Evolutionary conservation across 176 grass and related monocot genomes (phyloP), one percentile per base, ranked within the genome.

Genomic region (Aegilops speltoides): DNA sequence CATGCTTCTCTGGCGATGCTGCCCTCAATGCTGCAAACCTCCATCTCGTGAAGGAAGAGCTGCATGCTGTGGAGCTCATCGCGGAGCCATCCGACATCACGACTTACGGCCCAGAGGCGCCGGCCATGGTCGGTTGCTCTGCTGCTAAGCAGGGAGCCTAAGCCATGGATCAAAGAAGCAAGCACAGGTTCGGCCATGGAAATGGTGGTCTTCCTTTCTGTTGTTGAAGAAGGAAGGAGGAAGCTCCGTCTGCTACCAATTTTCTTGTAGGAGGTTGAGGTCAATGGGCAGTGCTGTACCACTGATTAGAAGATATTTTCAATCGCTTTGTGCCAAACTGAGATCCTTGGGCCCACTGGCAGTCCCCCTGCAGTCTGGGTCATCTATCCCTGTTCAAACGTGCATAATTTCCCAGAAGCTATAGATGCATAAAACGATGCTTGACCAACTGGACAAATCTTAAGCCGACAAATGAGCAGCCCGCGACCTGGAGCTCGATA

Each of bases 151-250:
- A 79, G 57, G 38, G 89, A 83, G 20, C 36, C 76, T 69, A 91
- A 66, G 63, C 24, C 63, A 41, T 63, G 79, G 56, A 87, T 62
- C 85, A 87, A 54, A 26, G 73, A 83, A 78, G 80, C 50, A 63
- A 90, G 65, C 65, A 87, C 70, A 25, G 54, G 15, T 24, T 90
- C 89, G 1, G 63, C 84, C 89, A 87, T 87, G 59, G 78, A 76
- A 61, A 11, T 74, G n/a, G 9, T 56, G 52, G 52, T 34, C 43
- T 64, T 57, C 50, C 45, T 31, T 13, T 13, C 48, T 23, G 48
- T 45, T 4, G 33, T 60, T 79, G 34, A 43, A 4, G 46, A 32
- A n/a, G 33, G 31, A 38, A 26, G 4, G 33, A 71, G 20, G 77
- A 41, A 62, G 65, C 33, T 54, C 4, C 2, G 63, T 15, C 6